Percentiles rank a stretch among this genome's conserved stretches.
phyloP scores from a whole-genome alignment of 176 grass and related monocot genomes.

The Elaeis guineensis region DNA sequence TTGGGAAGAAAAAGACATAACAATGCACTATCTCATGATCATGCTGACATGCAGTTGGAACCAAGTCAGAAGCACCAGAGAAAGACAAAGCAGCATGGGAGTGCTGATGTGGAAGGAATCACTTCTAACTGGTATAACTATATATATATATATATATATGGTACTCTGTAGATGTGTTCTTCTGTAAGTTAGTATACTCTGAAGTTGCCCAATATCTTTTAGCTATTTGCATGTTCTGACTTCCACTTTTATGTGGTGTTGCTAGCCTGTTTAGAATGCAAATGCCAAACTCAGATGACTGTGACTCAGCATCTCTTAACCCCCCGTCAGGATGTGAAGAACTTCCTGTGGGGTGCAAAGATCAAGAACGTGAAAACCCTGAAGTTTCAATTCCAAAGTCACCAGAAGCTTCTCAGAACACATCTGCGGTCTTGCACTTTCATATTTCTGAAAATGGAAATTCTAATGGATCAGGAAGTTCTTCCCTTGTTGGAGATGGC shows the following conservation, averaged over 20 bases:
- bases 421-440: not conserved
- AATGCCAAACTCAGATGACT: slow-evolving; percentile 26
- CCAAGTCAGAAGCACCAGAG: slow-evolving; percentile 40
- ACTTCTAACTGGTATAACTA: slow-evolving; percentile 30
- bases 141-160: not conserved
- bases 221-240: not conserved
- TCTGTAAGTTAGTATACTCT: not conserved
- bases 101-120: slow-evolving; percentile 10
- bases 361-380: slow-evolving; percentile 10
- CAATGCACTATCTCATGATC: slow-evolving; percentile 21
- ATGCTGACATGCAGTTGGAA: slow-evolving; percentile 27
- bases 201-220: slow-evolving; percentile 13
- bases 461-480: not conserved
- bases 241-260: not conserved
- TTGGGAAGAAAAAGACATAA: slow-evolving; percentile 39
- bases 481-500: slow-evolving; percentile 1
- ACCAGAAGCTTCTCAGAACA: not conserved
- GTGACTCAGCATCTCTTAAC: slow-evolving; percentile 16
- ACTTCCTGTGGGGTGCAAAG: slow-evolving; percentile 7
- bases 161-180: not conserved
- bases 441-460: too few species aligned
- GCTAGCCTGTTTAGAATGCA: slow-evolving; percentile 17
- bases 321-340: not conserved
- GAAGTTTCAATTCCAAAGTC: not conserved
- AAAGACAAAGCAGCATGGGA: slow-evolving; percentile 14